Evolutionary conservation across 805 yeast genomes (phyloP).

Genomic region (Kodamaea lidongshanica): DNA sequence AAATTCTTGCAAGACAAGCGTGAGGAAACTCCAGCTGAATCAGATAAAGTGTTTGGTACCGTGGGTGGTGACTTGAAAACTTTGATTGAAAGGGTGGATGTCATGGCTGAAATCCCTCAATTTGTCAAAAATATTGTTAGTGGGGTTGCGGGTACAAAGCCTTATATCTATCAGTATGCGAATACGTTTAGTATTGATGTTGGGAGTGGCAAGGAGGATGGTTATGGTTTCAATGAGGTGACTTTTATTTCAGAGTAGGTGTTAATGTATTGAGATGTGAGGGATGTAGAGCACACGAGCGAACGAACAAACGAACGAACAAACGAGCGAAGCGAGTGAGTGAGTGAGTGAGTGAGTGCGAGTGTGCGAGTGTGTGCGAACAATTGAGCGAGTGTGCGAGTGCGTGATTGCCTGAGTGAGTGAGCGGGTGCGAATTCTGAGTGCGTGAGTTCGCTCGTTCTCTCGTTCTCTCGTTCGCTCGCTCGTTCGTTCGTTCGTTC

Average conservation of each 20-base stretch:
- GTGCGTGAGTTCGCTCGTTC: too few relatives aligned
- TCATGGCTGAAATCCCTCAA: constrained; percentile 93
- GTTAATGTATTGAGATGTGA: too few relatives aligned
- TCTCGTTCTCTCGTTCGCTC: too few relatives aligned
- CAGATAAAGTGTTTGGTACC: constrained; percentile 38
- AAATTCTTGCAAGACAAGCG: constrained; percentile 44
- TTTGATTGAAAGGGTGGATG: constrained; percentile 87
- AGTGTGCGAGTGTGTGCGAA: too few relatives aligned
- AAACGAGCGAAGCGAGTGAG: too few relatives aligned
- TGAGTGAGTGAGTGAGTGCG: too few relatives aligned
- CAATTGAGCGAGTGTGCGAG: too few relatives aligned
- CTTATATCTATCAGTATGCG: constrained; percentile 91
- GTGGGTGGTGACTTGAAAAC: constrained; percentile 56
- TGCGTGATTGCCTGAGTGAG: too few relatives aligned
- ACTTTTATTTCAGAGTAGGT: constrained; percentile 62
- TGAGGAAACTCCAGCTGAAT: constrained; percentile 39
- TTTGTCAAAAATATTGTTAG: constrained; percentile 90
- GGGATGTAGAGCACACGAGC: too few relatives aligned
- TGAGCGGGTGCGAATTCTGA: too few relatives aligned
- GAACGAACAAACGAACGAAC: too few relatives aligned
- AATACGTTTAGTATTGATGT: constrained; percentile 50
- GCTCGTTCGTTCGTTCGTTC: too few relatives aligned
- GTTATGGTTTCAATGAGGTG: constrained; percentile 70
- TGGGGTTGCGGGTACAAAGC: constrained; percentile 93
- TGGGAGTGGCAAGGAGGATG: constrained; percentile 45